phyloP scores from a whole-genome alignment of 352 stramenopile species.

The Globisporangium rhizosaccharum region DNA sequence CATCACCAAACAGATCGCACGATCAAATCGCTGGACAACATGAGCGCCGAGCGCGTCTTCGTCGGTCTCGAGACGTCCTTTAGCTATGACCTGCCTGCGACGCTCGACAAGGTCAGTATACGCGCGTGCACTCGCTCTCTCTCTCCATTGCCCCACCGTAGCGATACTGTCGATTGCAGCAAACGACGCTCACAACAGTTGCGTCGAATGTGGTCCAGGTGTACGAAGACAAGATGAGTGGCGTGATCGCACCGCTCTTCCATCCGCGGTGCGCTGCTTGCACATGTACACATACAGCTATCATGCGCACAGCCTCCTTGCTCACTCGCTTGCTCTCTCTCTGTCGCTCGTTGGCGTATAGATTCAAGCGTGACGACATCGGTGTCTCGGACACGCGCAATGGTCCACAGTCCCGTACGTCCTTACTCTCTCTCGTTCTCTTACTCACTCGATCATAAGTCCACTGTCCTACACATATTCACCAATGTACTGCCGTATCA shows the following conservation, averaged over 20 bases:
- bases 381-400: constrained; percentile 54
- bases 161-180: background rate
- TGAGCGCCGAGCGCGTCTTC: constrained; percentile 55
- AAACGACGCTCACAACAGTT: background rate
- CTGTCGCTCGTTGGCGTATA: constrained; percentile 5
- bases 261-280: constrained; percentile 49
- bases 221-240: constrained; percentile 76
- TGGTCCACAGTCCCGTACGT: constrained; percentile 51
- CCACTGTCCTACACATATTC: background rate
- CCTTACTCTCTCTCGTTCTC: background rate
- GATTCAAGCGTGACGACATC: constrained; percentile 66
- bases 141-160: background rate
- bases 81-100: constrained; percentile 56
- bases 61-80: constrained; percentile 75
- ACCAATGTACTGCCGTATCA: background rate
- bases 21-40: constrained; percentile 1
- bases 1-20: background rate
- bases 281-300: background rate
- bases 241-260: constrained; percentile 74
- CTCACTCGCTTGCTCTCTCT: background rate
- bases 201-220: constrained; percentile 24
- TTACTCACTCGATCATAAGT: background rate
- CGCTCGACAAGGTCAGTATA: constrained; percentile 42
- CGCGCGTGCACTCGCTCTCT: background rate
- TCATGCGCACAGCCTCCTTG: background rate